Evolutionary conservation across 2,329 filamentous ascomycete species (phyloP).

Genomic region (Aspergillus amoenus): DNA sequence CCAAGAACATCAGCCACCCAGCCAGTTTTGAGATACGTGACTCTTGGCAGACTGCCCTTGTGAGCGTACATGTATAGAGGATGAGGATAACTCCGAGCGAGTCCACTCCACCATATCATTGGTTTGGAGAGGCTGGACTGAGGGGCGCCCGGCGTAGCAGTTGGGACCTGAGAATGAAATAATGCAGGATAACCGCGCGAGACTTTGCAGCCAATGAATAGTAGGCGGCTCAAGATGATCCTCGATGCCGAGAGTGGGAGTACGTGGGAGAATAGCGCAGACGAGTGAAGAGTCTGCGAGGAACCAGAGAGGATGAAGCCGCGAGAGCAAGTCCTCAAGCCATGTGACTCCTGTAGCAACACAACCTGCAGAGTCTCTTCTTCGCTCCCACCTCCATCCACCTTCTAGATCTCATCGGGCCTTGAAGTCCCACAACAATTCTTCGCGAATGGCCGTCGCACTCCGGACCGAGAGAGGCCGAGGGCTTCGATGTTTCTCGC

Average conservation of each 20-base stretch:
- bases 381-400: too few species aligned
- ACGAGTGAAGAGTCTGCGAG: background rate
- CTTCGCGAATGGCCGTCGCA: background rate
- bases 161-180: background rate
- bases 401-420: background rate
- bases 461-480: slow-evolving; percentile 2
- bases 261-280: background rate
- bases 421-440: too few species aligned
- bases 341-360: background rate
- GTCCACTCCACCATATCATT: background rate
- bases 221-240: background rate
- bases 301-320: background rate
- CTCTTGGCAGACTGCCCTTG: too few species aligned
- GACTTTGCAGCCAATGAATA: background rate
- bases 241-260: background rate
- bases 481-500: background rate
- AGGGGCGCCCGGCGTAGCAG: background rate
- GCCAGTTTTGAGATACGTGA: background rate
- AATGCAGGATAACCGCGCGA: background rate
- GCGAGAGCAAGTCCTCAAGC: background rate
- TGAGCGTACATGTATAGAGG: background rate
- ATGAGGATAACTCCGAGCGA: background rate
- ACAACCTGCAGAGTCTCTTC: too few species aligned
- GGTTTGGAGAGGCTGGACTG: background rate
- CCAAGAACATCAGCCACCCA: slow-evolving; percentile 2